Conservation (phyloP, 371 early-diverging fungal genomes). For the Mortierella sp. region DNA sequence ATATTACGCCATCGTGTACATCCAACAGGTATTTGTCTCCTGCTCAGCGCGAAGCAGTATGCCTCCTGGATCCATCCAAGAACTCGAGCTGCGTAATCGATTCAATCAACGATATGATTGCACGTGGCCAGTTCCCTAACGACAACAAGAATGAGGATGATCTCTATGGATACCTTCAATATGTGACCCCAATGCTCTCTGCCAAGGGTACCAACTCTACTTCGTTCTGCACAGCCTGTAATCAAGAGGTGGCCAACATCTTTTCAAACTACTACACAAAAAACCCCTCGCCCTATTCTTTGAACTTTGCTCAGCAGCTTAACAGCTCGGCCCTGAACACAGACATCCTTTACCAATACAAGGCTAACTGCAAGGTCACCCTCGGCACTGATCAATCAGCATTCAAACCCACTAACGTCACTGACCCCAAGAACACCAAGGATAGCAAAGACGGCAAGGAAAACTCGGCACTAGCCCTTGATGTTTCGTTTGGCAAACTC, state of each 20-base stretch:
- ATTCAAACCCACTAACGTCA: neutral
- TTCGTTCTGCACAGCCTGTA: slow-evolving; percentile 43
- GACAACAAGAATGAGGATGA: slow-evolving; percentile 39
- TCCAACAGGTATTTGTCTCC: slow-evolving; percentile 46
- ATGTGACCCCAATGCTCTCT: slow-evolving; percentile 37
- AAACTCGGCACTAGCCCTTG: too few relatives aligned
- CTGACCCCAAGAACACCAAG: neutral
- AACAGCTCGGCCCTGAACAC: slow-evolving; percentile 2
- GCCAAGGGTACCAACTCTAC: slow-evolving; percentile 20
- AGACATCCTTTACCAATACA: slow-evolving; percentile 34
- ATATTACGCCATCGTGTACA: too few relatives aligned
- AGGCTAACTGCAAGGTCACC: slow-evolving; percentile 22
- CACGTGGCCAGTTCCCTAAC: slow-evolving; percentile 34
- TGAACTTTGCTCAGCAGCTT: slow-evolving; percentile 42
- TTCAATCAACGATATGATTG: slow-evolving; percentile 44
- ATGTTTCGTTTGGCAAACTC: too few relatives aligned
- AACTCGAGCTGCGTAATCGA: slow-evolving; percentile 32
- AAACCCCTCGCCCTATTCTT: slow-evolving; percentile 27
- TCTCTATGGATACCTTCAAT: slow-evolving; percentile 48
- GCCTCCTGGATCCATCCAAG: slow-evolving; percentile 13
- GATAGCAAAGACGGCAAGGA: too few relatives aligned
- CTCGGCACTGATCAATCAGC: slow-evolving; percentile 9
- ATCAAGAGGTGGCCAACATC: slow-evolving; percentile 54
- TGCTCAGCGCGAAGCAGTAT: slow-evolving; percentile 47
- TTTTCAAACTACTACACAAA: slow-evolving; percentile 49